Percentiles rank a stretch among this genome's conserved stretches.
phyloP scores from a whole-genome alignment of 163 green algal genomes.

The Chloroidium sp. region DNA sequence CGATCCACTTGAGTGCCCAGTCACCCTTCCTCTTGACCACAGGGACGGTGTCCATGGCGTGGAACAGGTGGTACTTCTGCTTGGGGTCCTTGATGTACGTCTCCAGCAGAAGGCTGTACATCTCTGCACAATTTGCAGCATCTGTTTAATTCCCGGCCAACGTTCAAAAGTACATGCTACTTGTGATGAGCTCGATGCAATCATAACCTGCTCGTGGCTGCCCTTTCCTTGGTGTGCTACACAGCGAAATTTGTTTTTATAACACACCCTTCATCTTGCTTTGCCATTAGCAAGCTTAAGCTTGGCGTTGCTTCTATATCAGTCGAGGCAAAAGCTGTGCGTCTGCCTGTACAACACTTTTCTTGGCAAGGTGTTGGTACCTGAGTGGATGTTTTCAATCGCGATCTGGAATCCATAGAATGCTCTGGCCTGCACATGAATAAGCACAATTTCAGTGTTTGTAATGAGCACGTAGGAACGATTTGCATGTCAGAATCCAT shows the following conservation, averaged over 20 bases:
- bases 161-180: background rate
- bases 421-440: constrained; percentile 48
- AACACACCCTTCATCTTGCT: no score
- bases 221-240: no score
- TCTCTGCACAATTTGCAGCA: constrained; percentile 45
- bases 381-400: constrained; percentile 96
- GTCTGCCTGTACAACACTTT: no score
- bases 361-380: constrained; percentile 9
- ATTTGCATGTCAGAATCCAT: no score
- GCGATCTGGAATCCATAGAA: constrained; percentile 90
- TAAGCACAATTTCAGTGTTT: background rate
- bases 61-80: constrained; percentile 62
- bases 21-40: constrained; percentile 70
- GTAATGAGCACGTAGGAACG: no score
- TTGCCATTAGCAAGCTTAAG: no score
- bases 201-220: no score
- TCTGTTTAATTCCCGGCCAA: background rate
- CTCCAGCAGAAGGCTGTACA: constrained; percentile 81
- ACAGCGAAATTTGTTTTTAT: no score
- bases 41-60: constrained; percentile 68
- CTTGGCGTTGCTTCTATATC: no score
- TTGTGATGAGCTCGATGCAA: background rate
- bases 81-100: constrained; percentile 73
- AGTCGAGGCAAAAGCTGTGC: no score
- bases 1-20: constrained; percentile 68